Percentiles rank a stretch among this genome's conserved stretches.
Evolutionary conservation across 2,329 filamentous ascomycete genomes (phyloP).

Genomic region (Tolypocladium nubicola): DNA sequence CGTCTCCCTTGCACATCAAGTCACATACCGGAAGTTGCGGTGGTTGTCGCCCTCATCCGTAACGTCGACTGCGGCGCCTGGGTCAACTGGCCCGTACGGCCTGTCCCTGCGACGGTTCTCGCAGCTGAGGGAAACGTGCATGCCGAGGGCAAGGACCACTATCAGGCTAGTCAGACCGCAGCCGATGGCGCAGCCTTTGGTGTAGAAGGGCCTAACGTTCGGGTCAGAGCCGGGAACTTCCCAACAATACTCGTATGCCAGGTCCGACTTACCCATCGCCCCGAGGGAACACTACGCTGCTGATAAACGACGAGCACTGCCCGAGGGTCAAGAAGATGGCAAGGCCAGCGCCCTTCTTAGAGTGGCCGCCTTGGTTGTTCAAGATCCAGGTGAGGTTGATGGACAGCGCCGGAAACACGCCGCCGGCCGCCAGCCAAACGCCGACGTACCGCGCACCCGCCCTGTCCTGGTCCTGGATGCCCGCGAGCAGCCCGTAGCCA

Average conservation of each 20-base stretch:
- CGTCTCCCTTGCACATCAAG: not conserved
- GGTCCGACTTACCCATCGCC: slow-evolving; percentile 10
- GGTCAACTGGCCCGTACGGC: slow-evolving; percentile 4
- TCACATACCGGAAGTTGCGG: slow-evolving; percentile 9
- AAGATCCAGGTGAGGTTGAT: slow-evolving; percentile 20
- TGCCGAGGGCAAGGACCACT: slow-evolving; percentile 5
- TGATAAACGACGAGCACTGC: slow-evolving; percentile 18
- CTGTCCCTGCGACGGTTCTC: slow-evolving; percentile 8
- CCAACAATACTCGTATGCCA: not conserved
- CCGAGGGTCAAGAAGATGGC: slow-evolving; percentile 13
- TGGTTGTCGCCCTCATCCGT: slow-evolving; percentile 8
- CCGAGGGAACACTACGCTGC: slow-evolving; percentile 13
- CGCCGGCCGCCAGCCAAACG: slow-evolving; percentile 23
- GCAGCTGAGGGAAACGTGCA: slow-evolving; percentile 6
- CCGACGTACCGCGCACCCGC: slow-evolving; percentile 22
- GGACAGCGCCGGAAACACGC: slow-evolving; percentile 15
- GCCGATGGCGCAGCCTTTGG: slow-evolving; percentile 8
- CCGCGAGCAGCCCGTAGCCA: slow-evolving; percentile 18
- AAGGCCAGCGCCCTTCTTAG: slow-evolving; percentile 13
- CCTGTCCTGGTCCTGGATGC: slow-evolving; percentile 8
- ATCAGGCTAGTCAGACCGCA: slow-evolving; percentile 8
- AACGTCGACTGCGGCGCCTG: slow-evolving; percentile 6
- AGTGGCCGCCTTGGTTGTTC: slow-evolving; percentile 19
- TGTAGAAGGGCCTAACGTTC: slow-evolving; percentile 7
- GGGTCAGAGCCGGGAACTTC: not conserved